Conservation (phyloP, 139 green algal species). For the Mesotaenium endlicherianum region DNA sequence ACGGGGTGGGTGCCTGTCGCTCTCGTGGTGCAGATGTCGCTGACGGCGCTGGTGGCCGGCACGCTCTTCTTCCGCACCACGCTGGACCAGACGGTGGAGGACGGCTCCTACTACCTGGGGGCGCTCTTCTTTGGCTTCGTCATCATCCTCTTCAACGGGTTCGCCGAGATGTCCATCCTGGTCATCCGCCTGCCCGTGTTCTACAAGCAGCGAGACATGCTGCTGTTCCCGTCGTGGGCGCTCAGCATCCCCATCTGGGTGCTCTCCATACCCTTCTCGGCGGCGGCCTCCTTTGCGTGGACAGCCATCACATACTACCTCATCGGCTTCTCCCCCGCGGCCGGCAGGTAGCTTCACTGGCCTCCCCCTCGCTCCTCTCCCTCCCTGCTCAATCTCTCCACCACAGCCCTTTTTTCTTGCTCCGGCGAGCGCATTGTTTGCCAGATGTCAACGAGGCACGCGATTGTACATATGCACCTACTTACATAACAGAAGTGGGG, state of each 20-base stretch:
- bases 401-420: too few species aligned
- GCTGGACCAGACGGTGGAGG: slow-evolving; percentile 45
- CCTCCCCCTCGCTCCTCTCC: not conserved
- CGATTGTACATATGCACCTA: too few species aligned
- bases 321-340: slow-evolving; percentile 6
- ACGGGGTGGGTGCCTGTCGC: too few species aligned
- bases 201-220: slow-evolving; percentile 74
- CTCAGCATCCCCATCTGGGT: slow-evolving; percentile 52
- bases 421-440: too few species aligned
- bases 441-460: too few species aligned
- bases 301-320: slow-evolving; percentile 25
- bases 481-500: too few species aligned
- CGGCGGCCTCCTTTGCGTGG: slow-evolving; percentile 56
- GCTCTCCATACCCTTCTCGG: slow-evolving; percentile 59
- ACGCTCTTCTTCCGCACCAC: slow-evolving; percentile 61
- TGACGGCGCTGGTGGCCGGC: slow-evolving; percentile 8
- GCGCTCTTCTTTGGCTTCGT: slow-evolving; percentile 61
- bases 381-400: too few species aligned
- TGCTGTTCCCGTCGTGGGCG: slow-evolving; percentile 65
- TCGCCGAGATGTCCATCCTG: slow-evolving; percentile 3
- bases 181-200: slow-evolving; percentile 57
- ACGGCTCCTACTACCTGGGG: slow-evolving; percentile 56
- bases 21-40: slow-evolving; percentile 38
- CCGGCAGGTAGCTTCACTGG: slow-evolving; percentile 10
- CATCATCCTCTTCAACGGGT: slow-evolving; percentile 54